Base-by-base conservation (phyloP, 2,329 filamentous ascomycete genomes). In the Colletotrichum shisoi region DNA sequence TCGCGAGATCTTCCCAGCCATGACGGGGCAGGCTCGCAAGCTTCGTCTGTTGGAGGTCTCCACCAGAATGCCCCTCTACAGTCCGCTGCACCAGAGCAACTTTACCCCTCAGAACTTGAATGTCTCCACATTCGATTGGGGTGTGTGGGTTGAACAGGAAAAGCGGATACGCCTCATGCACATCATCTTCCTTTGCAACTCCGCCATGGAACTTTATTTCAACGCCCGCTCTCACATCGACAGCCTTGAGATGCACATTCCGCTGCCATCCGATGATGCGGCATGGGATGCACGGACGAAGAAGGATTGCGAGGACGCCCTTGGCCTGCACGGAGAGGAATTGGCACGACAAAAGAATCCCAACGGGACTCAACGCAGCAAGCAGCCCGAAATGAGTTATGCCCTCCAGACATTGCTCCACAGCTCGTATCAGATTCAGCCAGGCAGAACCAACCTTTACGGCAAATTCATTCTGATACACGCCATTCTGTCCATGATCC, bases 381-480 rank as follows among this genome's bases (percentile, higher is more conserved):
- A 87, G 71, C 90, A 93, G 72, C 84, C 89, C 1, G 84, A 87
- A 71, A 81, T 92, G 76, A 81, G 86, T 68, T 80, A 86, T 65
- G 87, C 86, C 1, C 79, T 92, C 62, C 83, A 84, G 59, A 83
- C 87, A 1, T 79, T 93, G 48, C 80, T 91, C 62, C 83, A 89
- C 69, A 78, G 80, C 6, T 84, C 81, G 11, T 83, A 85, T 69
- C 82, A 85, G 54, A 86, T 92, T 61, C 85, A 87, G 64, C 85
- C 86, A 3, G 85, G 87, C 51, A 85, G 85, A 24, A 92, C 90
- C 1, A 93, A 92, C 71, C 79, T 90, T 2, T 91, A 89, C 72
- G 89, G 88, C 42, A 93, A 93, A 73, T 92, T 92, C 72, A 85
- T 93, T 62, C 77, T 93, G 53, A 86, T 93, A 8, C 90, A 93